phyloP scores from a whole-genome alignment of 805 yeast species.

The Sungouiella thailandica region DNA sequence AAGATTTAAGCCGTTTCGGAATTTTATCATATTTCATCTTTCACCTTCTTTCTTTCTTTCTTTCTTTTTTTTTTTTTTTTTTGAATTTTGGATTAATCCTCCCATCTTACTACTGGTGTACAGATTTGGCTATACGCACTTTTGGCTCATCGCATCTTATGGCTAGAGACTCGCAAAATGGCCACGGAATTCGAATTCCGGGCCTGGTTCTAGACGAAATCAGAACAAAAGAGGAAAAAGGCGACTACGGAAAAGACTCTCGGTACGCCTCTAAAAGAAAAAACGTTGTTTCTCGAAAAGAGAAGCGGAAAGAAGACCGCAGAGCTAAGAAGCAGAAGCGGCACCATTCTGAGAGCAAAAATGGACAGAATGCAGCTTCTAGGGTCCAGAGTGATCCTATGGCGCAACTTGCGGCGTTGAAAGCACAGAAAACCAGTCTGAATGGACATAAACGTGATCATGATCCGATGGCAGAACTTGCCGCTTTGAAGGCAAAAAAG shows the following conservation, averaged over 20 bases:
- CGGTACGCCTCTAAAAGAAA: constrained; percentile 19
- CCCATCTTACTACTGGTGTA: no score
- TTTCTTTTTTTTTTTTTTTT: no score
- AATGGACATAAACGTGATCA: constrained; percentile 11
- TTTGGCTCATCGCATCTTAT: constrained; percentile 7
- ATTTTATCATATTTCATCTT: no score
- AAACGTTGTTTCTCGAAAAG: constrained; percentile 26
- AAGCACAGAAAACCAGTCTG: constrained; percentile 7
- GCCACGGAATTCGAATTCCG: constrained; percentile 52
- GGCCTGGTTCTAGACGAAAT: constrained; percentile 51
- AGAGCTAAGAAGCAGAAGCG: constrained; percentile 28
- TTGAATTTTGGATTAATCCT: no score
- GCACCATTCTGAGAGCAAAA: constrained; percentile 1
- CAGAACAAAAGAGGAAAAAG: constrained; percentile 34
- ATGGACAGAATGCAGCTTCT: constrained; percentile 1
- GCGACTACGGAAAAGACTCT: constrained; percentile 37
- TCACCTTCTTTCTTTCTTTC: no score
- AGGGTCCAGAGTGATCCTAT: not conserved
- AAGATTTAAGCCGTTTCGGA: no score
- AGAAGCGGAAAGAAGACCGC: constrained; percentile 32
- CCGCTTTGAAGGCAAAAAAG: constrained; percentile 14
- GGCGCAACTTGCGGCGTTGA: constrained; percentile 15
- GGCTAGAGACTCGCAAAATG: constrained; percentile 11
- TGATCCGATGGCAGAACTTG: constrained; percentile 14
- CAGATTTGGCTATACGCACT: no score